Percentiles rank a stretch among this genome's conserved stretches.
Conservation (phyloP, 345 rosid species). For the Euclidium syriacum region DNA sequence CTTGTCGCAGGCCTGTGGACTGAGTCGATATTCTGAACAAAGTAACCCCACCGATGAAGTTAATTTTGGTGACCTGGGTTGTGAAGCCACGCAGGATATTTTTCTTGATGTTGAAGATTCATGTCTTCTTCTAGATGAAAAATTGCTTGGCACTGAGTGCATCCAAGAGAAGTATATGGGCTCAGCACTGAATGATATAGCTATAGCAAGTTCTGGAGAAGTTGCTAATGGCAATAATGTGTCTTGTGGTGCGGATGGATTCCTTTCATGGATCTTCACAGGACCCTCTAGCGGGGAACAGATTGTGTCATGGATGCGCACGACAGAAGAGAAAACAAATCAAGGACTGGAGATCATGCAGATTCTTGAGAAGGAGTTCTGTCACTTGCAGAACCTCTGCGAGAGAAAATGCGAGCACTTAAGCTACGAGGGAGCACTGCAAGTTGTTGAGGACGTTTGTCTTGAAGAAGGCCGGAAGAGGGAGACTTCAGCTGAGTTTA, state of each 20-base stretch:
- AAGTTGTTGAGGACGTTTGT: conserved; percentile 73
- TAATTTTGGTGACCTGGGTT: conserved; percentile 26
- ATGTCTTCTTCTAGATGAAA: conserved; percentile 60
- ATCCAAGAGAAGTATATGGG: conserved; percentile 25
- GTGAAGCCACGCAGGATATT: conserved; percentile 58
- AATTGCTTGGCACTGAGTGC: conserved; percentile 36
- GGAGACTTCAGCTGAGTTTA: conserved; percentile 50
- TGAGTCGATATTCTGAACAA: conserved; percentile 69
- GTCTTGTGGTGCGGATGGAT: conserved; percentile 39
- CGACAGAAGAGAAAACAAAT: conserved; percentile 62
- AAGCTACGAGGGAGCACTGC: conserved; percentile 82
- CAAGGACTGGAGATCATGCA: conserved; percentile 74
- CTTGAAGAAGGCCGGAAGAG: conserved; percentile 80
- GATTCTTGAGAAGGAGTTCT: conserved; percentile 74
- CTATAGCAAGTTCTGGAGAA: conserved; percentile 29
- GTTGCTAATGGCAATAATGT: conserved; percentile 29
- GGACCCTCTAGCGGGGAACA: conserved; percentile 69
- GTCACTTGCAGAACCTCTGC: conserved; percentile 69
- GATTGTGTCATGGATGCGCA: conserved; percentile 56
- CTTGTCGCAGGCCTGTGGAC: conserved; percentile 63
- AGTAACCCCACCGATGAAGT: conserved; percentile 39
- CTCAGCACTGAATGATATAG: conserved; percentile 27
- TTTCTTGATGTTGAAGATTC: conserved; percentile 53
- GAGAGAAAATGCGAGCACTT: conserved; percentile 77
- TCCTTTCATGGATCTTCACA: conserved; percentile 84